Evolutionary conservation across 225 moss, liverwort and hornwort genomes (phyloP).

Genomic region (Physcomitrellopsis africana): DNA sequence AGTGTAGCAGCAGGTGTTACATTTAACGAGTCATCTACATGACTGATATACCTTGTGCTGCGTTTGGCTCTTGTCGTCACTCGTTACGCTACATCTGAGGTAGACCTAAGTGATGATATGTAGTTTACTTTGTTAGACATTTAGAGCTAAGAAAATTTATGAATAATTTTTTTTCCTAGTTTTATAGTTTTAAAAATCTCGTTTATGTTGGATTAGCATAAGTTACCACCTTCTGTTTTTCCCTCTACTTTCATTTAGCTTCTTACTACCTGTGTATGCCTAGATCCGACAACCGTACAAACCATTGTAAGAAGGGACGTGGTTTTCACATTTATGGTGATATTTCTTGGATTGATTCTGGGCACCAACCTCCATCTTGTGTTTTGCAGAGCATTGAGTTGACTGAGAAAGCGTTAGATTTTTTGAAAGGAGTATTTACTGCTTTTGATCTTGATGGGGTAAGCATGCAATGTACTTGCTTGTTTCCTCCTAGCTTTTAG

Average conservation of each 20-base stretch:
- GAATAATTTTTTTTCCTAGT: too few species aligned
- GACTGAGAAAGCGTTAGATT: constrained; percentile 70
- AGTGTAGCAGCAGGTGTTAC: neutral
- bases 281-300: constrained; percentile 4
- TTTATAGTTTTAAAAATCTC: neutral
- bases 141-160: too few species aligned
- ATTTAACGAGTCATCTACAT: constrained; percentile 2
- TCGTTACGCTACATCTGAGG: neutral
- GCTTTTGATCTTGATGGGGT: constrained; percentile 89
- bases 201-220: constrained; percentile 2
- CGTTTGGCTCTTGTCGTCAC: constrained; percentile 11
- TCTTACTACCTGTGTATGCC: constrained; percentile 1
- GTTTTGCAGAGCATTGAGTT: constrained; percentile 87
- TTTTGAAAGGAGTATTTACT: constrained; percentile 70
- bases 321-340: constrained; percentile 13
- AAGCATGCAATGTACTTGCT: constrained; percentile 32
- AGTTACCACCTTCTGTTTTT: constrained; percentile 7
- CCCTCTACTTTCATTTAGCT: constrained; percentile 19
- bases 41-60: neutral
- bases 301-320: neutral
- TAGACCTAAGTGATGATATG: neutral
- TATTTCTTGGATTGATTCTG: neutral
- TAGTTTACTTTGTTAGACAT: too few species aligned
- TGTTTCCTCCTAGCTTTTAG: constrained; percentile 4
- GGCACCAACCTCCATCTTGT: constrained; percentile 21